Evolutionary conservation across 1,139 yeast genomes (phyloP).

Genomic region (Dujonia santamariae): DNA sequence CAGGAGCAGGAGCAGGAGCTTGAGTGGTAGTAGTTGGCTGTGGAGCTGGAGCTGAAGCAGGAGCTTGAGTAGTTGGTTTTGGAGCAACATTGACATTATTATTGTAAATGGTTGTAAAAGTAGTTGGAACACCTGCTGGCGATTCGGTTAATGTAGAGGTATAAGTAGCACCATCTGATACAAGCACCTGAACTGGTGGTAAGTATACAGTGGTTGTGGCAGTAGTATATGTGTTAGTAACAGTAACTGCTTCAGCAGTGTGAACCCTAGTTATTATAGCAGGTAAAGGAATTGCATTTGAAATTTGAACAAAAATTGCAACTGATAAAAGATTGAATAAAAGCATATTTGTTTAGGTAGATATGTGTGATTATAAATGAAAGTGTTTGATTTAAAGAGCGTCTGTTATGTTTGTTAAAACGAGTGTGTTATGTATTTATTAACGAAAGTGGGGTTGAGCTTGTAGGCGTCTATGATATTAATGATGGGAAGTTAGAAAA

Average conservation of each 20-base stretch:
- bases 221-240: constrained; percentile 51
- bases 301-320: constrained; percentile 16
- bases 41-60: constrained; percentile 7
- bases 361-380: no score
- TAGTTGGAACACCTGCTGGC: constrained; percentile 31
- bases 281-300: constrained; percentile 33
- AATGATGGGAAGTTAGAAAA: no score
- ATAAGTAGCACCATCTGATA: constrained; percentile 59
- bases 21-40: constrained; percentile 17
- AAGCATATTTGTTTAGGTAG: no score
- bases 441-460: no score
- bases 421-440: no score
- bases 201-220: constrained; percentile 59
- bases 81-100: constrained; percentile 6
- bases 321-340: no score
- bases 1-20: constrained; percentile 11
- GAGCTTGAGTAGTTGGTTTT: constrained; percentile 10
- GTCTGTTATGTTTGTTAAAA: no score
- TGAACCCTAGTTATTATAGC: constrained; percentile 55
- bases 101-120: constrained; percentile 24
- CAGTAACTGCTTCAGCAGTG: constrained; percentile 60
- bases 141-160: constrained; percentile 50
- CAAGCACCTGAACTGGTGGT: constrained; percentile 66
- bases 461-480: no score
- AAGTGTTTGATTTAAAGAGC: no score